Percentiles rank a stretch among this genome's conserved stretches.
These are phyloP conservation scores for Scutellaria baicalensis DNA, from an alignment of 257 asterid genomes.

Conservation along the genomic window DNA sequence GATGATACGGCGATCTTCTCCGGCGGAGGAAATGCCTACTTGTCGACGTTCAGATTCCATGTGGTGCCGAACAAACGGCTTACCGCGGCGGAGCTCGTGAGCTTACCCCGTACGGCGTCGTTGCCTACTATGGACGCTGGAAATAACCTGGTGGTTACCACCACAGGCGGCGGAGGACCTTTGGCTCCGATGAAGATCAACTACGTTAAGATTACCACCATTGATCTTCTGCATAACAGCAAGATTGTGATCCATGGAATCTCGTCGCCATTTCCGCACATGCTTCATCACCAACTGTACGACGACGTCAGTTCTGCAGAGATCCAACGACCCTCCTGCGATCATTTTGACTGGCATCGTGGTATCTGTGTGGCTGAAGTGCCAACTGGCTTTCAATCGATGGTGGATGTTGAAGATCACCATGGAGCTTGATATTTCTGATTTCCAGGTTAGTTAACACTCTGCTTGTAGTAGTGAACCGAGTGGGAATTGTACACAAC, in stretches of 20 bases:
- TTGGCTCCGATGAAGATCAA: constrained; percentile 51
- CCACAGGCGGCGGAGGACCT: constrained; percentile 56
- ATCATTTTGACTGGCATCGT: constrained; percentile 30
- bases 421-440: constrained; percentile 31
- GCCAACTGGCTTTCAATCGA: constrained; percentile 42
- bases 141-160: constrained; percentile 48
- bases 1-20: constrained; percentile 55
- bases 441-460: background rate
- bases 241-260: constrained; percentile 54
- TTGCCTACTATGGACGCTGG: constrained; percentile 54
- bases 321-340: constrained; percentile 30
- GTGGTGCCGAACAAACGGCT: constrained; percentile 61
- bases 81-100: constrained; percentile 50
- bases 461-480: background rate
- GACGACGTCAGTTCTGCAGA: constrained; percentile 14
- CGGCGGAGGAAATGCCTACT: constrained; percentile 42
- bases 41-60: constrained; percentile 53
- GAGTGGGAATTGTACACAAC: background rate
- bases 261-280: constrained; percentile 53
- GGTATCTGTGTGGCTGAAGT: constrained; percentile 44
- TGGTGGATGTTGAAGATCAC: constrained; percentile 26
- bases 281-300: constrained; percentile 31
- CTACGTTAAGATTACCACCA: constrained; percentile 41
- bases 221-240: constrained; percentile 60
- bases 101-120: constrained; percentile 33